Percentiles rank a stretch among this genome's conserved stretches.
phyloP scores from a whole-genome alignment of 176 grass and related monocot species.

The Eleusine coracana region DNA sequence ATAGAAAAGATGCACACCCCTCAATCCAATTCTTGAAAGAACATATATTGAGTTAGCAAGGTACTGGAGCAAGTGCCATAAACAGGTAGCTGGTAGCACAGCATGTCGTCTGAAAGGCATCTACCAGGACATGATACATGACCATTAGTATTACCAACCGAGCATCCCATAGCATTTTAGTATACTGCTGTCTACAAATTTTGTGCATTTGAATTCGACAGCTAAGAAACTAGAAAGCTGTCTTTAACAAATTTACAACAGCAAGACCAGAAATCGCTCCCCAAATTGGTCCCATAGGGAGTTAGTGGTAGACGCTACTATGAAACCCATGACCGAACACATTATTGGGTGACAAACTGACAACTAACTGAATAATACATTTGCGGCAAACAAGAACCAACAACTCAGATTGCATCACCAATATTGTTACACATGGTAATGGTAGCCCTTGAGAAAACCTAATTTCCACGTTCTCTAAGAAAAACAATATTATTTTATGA shows the following conservation, averaged over 20 bases:
- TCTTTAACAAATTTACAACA: not conserved
- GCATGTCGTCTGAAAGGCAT: not conserved
- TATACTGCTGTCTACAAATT: not conserved
- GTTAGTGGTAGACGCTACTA: not conserved
- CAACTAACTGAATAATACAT: not conserved
- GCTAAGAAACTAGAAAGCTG: not conserved
- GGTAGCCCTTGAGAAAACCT: no score
- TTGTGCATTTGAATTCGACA: not conserved
- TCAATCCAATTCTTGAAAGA: not conserved
- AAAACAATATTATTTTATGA: not conserved
- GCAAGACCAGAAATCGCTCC: not conserved
- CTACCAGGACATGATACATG: not conserved
- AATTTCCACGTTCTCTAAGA: not conserved
- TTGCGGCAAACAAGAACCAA: not conserved
- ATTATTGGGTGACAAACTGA: not conserved
- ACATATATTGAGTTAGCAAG: slow-evolving; percentile 5
- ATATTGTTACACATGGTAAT: not conserved
- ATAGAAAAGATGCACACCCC: not conserved
- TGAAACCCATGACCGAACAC: not conserved
- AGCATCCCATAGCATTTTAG: not conserved
- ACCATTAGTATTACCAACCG: not conserved
- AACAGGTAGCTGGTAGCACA: not conserved
- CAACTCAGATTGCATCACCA: not conserved
- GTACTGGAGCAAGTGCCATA: not conserved
- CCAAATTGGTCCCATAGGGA: not conserved